phyloP scores from a whole-genome alignment of 805 yeast species.

The Barnettozyma sp. region DNA sequence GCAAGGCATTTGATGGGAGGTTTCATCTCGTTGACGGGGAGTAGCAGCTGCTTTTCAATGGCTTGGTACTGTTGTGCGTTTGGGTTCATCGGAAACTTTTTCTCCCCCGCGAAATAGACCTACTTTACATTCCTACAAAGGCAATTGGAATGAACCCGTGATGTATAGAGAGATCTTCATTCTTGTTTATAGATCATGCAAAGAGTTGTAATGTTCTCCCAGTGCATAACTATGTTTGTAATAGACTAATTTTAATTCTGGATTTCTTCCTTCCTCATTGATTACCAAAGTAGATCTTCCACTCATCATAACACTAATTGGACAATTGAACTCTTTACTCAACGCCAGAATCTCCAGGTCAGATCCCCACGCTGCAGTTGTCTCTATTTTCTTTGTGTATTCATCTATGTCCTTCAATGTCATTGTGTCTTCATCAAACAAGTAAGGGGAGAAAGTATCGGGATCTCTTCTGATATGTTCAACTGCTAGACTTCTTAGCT shows the following conservation, averaged over 20 bases:
- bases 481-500: conserved; percentile 60
- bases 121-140: no score
- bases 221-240: conserved; percentile 81
- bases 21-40: no score
- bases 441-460: conserved; percentile 71
- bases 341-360: conserved; percentile 86
- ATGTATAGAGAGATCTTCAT: no score
- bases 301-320: conserved; percentile 70
- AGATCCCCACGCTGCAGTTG: conserved; percentile 94
- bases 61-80: no score
- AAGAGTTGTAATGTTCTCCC: conserved; percentile 93
- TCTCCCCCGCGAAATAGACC: no score
- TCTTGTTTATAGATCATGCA: conserved; percentile 40
- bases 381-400: conserved; percentile 60
- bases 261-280: conserved; percentile 44
- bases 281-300: conserved; percentile 62
- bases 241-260: conserved; percentile 64
- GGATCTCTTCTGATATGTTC: conserved; percentile 55
- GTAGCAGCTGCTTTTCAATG: no score
- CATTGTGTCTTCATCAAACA: conserved; percentile 74
- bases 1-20: background rate
- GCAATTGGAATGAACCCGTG: no score
- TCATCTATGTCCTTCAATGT: conserved; percentile 55
- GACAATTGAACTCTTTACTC: conserved; percentile 60
- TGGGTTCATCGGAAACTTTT: no score